Percentiles rank a stretch among this genome's conserved stretches.
These are phyloP conservation scores for Aspergillus sp. DNA, from an alignment of 2,329 filamentous ascomycete genomes.

Conservation along the genomic window DNA sequence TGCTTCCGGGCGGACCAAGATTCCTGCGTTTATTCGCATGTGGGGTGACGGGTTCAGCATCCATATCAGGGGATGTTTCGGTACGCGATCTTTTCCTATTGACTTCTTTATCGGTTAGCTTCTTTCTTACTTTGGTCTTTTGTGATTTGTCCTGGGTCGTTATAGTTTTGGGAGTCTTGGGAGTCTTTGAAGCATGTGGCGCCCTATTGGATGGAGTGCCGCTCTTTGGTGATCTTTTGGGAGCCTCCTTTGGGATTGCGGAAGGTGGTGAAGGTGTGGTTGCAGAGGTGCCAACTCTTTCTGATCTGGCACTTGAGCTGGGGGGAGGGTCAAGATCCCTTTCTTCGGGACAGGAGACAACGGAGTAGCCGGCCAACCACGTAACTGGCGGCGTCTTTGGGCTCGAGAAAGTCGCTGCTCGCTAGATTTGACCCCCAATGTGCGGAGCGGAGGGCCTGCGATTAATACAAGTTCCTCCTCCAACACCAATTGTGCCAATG, in stretches of 20 bases:
- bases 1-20: constrained; percentile 22
- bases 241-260: not conserved
- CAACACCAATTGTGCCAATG: constrained; percentile 17
- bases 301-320: constrained; percentile 13
- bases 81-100: constrained; percentile 22
- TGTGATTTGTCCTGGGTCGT: no score
- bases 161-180: not conserved
- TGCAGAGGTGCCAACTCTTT: not conserved
- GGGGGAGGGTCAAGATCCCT: constrained; percentile 7
- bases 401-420: not conserved
- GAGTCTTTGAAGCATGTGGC: not conserved
- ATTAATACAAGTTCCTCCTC: constrained; percentile 12
- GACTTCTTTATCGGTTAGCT: constrained; percentile 18
- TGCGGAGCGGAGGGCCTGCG: constrained; percentile 9
- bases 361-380: not conserved
- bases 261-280: not conserved
- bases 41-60: constrained; percentile 14
- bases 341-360: constrained; percentile 20
- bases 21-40: constrained; percentile 25
- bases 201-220: not conserved
- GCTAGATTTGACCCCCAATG: constrained; percentile 8
- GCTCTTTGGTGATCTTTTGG: not conserved
- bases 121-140: not conserved
- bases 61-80: constrained; percentile 12
- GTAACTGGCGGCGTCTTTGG: not conserved